Evolutionary conservation across 176 grass and related monocot species (phyloP).

Genomic region (Rhynchospora tenuis): DNA sequence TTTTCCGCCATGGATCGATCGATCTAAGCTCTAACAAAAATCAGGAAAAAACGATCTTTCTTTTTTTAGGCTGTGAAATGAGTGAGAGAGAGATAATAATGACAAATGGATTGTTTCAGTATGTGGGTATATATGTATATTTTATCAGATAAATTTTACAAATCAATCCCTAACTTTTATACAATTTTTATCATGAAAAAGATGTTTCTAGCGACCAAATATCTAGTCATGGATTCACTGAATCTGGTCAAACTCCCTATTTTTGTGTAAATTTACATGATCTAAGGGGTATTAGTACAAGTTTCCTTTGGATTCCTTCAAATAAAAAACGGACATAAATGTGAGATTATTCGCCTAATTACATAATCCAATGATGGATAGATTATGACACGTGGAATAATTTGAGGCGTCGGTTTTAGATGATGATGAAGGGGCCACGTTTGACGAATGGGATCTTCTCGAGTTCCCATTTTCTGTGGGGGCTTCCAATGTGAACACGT

Average conservation of each 20-base stretch:
- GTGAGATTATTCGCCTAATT: not conserved
- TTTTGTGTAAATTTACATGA: not conserved
- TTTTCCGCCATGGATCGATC: conserved; percentile 46
- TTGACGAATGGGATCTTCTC: conserved; percentile 19
- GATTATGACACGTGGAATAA: not conserved
- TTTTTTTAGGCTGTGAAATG: not conserved
- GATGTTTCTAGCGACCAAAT: not conserved
- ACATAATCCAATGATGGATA: not conserved
- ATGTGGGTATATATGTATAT: not conserved
- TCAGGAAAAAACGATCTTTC: not conserved
- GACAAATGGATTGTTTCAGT: not conserved
- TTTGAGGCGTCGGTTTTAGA: not conserved
- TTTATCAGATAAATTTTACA: not conserved
- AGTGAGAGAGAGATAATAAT: not conserved
- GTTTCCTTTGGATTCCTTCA: not conserved
- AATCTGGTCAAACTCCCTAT: not conserved
- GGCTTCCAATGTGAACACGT: conserved; percentile 6
- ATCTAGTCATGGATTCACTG: not conserved
- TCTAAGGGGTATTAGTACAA: not conserved
- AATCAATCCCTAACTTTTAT: not conserved
- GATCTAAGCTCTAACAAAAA: conserved; percentile 13
- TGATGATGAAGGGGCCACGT: conserved; percentile 17
- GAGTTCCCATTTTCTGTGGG: not conserved
- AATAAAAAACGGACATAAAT: not conserved
- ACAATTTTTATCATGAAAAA: not conserved